These are phyloP conservation scores for Plectranthus barbatus DNA, from an alignment of 257 asterid genomes.

Conservation along the genomic window DNA sequence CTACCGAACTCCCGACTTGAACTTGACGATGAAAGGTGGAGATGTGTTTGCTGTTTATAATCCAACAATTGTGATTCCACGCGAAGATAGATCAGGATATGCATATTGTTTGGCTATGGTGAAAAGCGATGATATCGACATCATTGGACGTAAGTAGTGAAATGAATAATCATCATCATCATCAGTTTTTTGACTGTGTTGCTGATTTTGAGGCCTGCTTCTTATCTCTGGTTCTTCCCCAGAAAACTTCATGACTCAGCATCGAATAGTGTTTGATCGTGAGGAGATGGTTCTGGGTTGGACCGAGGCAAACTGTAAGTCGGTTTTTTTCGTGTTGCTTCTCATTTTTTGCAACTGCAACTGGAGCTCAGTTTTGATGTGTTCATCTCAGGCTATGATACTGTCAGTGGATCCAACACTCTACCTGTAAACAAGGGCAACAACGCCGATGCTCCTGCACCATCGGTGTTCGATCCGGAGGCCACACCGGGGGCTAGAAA, in stretches of 20 bases:
- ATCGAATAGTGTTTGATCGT: constrained; percentile 72
- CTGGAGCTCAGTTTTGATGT: background rate
- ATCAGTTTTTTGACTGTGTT: no score
- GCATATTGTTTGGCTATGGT: constrained; percentile 75
- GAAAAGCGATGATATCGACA: constrained; percentile 66
- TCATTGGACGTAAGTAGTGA: constrained; percentile 88
- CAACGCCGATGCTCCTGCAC: constrained; percentile 48
- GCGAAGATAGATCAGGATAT: constrained; percentile 27
- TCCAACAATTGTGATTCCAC: constrained; percentile 40
- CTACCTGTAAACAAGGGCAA: constrained; percentile 39
- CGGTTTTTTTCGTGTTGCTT: background rate
- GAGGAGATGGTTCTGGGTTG: constrained; percentile 90
- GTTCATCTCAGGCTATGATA: constrained; percentile 46
- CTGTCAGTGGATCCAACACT: constrained; percentile 32
- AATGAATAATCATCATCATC: background rate
- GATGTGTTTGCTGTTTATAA: constrained; percentile 29
- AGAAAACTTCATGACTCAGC: constrained; percentile 94
- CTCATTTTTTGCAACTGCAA: background rate
- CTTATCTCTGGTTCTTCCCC: constrained; percentile 14
- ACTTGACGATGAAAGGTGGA: constrained; percentile 87
- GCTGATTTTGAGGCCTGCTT: no score
- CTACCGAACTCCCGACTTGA: constrained; percentile 42
- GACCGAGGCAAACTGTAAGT: constrained; percentile 77
- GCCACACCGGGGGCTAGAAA: constrained; percentile 41
- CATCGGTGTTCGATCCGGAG: constrained; percentile 54